Conservation (phyloP, 108 stramenopile genomes). For the Cyclotella baltica region DNA sequence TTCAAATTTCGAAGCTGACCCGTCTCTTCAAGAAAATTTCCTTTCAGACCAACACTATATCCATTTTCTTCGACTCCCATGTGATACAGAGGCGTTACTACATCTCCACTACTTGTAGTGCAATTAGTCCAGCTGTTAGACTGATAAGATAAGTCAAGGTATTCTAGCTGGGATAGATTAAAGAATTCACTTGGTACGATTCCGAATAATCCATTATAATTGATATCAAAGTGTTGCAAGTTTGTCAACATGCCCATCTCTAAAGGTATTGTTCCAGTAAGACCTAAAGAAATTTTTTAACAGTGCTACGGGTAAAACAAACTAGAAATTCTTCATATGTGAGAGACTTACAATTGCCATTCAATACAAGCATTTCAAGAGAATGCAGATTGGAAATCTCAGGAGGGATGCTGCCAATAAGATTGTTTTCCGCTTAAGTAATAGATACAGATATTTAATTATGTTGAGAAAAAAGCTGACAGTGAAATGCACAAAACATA, state of each 20-base stretch:
- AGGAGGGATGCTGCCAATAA: constrained; percentile 1
- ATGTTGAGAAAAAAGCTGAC: not conserved
- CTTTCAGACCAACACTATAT: no score
- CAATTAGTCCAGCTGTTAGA: no score
- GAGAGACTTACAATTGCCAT: no score
- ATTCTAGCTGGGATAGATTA: not conserved
- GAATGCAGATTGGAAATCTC: not conserved
- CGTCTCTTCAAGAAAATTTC: no score
- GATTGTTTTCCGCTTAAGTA: not conserved
- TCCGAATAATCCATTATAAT: constrained; percentile 46
- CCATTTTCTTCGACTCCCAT: no score
- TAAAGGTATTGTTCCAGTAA: constrained; percentile 44
- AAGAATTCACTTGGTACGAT: constrained; percentile 20
- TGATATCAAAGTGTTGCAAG: constrained; percentile 33
- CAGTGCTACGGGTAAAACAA: not conserved
- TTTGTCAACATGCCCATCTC: constrained; percentile 31
- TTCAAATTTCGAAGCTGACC: no score
- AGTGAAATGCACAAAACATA: not conserved
- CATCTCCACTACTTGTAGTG: no score
- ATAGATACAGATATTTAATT: no score
- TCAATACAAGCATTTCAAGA: not conserved
- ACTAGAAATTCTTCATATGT: no score
- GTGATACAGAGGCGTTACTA: no score
- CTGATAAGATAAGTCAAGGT: not conserved
- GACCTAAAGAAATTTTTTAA: not conserved